Evolutionary conservation across 805 yeast genomes (phyloP), one percentile per base, ranked within the genome.

Genomic region (Naumovozyma castellii): DNA sequence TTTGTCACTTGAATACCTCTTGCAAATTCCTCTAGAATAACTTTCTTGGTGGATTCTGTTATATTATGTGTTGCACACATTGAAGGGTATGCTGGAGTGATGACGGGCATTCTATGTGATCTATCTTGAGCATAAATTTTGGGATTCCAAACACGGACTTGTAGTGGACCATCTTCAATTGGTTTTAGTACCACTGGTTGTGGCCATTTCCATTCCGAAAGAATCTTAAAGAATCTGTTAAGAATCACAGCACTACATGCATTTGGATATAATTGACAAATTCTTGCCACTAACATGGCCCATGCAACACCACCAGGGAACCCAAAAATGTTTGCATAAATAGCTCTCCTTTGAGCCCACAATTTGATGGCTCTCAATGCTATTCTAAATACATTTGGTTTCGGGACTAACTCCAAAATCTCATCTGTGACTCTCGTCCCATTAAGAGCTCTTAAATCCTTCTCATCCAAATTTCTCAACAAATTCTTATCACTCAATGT

Each of bases 301-400:
- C 98, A 92, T 1, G 98, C 98, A 36, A 92, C 98, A 62, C 98
- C 98, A 54, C 98, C 98, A 1, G 97, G 98, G 63, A 90, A 92
- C 0, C 98, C 98, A 72, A 82, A 85, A 34, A 92, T 82, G 56
- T 92, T 92, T 5, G 85, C 97, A 63, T 92, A 92, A 13, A 92
- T 76, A 0, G 96, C 97, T 37, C 97, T 72, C 53, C 87, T 76
- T 57, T 87, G 90, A 0, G 98, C 98, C 98, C 98, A 92, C 54
- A 92, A 69, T 61, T 92, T 92, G 47, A 92, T 84, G 13, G 95
- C 88, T 47, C 98, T 69, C 42, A 92, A 67, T 1, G 97, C 95
- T 51, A 87, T 88, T 56, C 86, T 84, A 69, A 92, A 92, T 2
- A 85, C 94, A 15, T 85, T 80, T 14, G 92, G 88, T 50, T 87